Percentiles rank a stretch among this genome's conserved stretches.
Conservation (phyloP, 1,284 basidiomycete genomes). For the Cryptococcus neoformans region DNA sequence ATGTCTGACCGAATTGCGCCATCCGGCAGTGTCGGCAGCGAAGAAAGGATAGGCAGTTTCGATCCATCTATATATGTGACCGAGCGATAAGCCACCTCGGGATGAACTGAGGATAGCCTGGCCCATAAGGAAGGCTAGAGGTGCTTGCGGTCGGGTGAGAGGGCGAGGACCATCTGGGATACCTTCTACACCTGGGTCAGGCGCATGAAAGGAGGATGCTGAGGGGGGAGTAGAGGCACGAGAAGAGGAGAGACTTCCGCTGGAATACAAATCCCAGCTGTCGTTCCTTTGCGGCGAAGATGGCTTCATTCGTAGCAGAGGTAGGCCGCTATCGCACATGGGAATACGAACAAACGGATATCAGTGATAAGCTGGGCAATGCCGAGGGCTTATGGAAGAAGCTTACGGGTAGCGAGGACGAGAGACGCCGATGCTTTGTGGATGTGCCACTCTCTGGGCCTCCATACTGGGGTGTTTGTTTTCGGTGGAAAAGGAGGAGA, state of each 20-base stretch:
- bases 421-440: no score
- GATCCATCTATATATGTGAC: conserved; percentile 1
- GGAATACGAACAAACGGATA: no score
- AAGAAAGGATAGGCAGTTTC: neutral
- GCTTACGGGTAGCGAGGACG: no score
- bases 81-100: neutral
- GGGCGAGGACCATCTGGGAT: neutral
- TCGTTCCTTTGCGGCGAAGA: neutral
- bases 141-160: neutral
- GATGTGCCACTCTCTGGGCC: no score
- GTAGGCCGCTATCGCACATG: no score
- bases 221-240: neutral
- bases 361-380: no score
- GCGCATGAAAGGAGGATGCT: neutral
- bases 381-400: no score
- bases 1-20: conserved; percentile 1
- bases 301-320: no score
- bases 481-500: no score
- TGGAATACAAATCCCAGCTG: neutral
- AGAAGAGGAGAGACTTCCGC: neutral
- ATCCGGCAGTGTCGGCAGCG: neutral
- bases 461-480: no score
- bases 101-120: neutral
- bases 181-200: neutral
- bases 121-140: neutral